Conservation (phyloP, 192 early-diverging fungal genomes). For the Backusella psychrophila region DNA sequence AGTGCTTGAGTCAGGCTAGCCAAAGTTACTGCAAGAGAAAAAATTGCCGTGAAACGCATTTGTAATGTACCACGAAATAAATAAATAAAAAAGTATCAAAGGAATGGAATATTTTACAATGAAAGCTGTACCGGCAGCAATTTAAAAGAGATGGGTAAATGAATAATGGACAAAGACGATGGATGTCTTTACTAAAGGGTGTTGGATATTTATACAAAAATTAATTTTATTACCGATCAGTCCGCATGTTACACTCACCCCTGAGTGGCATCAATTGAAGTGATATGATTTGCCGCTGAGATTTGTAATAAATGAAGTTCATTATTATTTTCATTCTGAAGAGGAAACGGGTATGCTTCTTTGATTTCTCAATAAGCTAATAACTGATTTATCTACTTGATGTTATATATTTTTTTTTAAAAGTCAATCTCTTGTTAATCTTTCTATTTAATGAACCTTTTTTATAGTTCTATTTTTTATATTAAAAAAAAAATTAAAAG, state of each 20-base stretch:
- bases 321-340: neutral
- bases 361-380: neutral
- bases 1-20: constrained; percentile 15
- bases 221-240: neutral
- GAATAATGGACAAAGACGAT: neutral
- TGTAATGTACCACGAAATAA: neutral
- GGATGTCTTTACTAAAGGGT: neutral
- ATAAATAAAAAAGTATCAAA: neutral
- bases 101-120: neutral
- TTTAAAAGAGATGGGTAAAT: neutral
- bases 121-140: neutral
- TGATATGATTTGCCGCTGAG: neutral
- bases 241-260: neutral
- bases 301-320: neutral
- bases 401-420: neutral
- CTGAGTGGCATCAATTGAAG: neutral
- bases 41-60: constrained; percentile 14
- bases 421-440: neutral
- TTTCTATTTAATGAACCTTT: neutral
- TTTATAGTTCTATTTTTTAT: neutral
- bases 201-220: neutral
- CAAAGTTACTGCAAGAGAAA: constrained; percentile 9
- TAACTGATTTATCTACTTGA: neutral
- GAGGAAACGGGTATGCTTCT: neutral
- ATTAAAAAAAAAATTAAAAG: neutral